A percentile compares a stretch with the other conserved stretches of the same genome.
Conservation (phyloP, 352 stramenopile species). For the Stephanocyclus meneghinianus region DNA sequence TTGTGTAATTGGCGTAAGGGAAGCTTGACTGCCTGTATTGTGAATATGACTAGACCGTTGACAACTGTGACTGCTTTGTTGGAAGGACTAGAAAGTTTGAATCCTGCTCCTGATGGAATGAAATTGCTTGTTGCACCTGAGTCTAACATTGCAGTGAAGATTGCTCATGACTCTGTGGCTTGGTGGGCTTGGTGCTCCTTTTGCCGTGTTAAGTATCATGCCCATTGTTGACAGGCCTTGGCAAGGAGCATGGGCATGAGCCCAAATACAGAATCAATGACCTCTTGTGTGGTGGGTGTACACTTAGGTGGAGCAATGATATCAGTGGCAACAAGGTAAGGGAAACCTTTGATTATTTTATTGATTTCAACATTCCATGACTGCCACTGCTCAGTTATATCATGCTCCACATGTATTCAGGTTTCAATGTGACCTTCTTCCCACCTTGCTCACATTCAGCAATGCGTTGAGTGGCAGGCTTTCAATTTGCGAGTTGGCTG, state of each 20-base stretch:
- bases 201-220: background rate
- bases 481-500: background rate
- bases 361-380: slow-evolving; percentile 10
- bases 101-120: background rate
- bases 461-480: background rate
- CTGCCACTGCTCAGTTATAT: slow-evolving; percentile 19
- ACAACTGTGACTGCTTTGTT: background rate
- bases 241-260: background rate
- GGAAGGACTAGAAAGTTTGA: background rate
- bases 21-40: background rate
- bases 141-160: slow-evolving; percentile 15
- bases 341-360: slow-evolving; percentile 22
- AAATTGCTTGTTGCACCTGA: slow-evolving; percentile 18
- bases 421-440: background rate
- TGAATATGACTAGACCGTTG: background rate
- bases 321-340: slow-evolving; percentile 6
- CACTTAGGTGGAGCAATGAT: slow-evolving; percentile 9
- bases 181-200: background rate
- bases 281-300: background rate
- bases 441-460: no score
- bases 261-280: background rate
- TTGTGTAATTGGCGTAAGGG: slow-evolving; percentile 7
- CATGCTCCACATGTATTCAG: slow-evolving; percentile 16
- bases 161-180: background rate
- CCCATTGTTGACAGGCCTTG: background rate